Base-by-base conservation (phyloP, 495 filamentous ascomycete species). In the Delitschia confertaspora region DNA sequence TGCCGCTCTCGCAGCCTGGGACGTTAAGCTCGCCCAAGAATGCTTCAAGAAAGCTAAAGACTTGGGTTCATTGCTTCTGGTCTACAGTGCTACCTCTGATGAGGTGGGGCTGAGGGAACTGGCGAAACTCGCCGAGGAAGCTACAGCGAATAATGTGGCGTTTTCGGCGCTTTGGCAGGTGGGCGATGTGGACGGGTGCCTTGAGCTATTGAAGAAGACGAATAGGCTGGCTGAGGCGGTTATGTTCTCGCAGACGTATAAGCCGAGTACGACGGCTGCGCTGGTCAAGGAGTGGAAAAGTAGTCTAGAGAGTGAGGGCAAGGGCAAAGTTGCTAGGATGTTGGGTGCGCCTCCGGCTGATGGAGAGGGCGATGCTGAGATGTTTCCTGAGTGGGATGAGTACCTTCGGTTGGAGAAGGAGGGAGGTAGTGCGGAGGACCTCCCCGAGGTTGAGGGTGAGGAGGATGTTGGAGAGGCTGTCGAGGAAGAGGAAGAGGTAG, bases 321-420 rank as follows among this genome's bases (percentile, higher is more conserved):
- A 91, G 70, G 75, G 75, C 11, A 88, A 89, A 51, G 79, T 95
- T 4, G 74, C 79, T 9, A 78, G 85, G 61, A 74, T 83, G 46
- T 72, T 96, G 40, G 91, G 83, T 45, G 70, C 88, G n/a, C 91
- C 91, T 0, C 77, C 77, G 2, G 68, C 64, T 38, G 70, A 58
- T 3, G 70, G 68, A 2, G 32, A 55, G 37, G 82, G 88, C 32
- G 91, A 98, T 54, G 83, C 82, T 33, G 91, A 94, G 29, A 68
- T 98, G 38, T 98, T 95, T 68, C 88, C 89, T 0, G 86, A 94
- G 54, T 96, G 88, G 89, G 83, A 91, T 0, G 85, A 89, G 61
- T 95, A 82, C 67, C 59, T 95, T 53, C 73, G 68, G 55, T 55
- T 95, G 36, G 91, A 95, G 69, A 78, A 71, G 52, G 79, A 87